Conservation (phyloP, 257 asterid species). For the Leonotis leonurus region DNA sequence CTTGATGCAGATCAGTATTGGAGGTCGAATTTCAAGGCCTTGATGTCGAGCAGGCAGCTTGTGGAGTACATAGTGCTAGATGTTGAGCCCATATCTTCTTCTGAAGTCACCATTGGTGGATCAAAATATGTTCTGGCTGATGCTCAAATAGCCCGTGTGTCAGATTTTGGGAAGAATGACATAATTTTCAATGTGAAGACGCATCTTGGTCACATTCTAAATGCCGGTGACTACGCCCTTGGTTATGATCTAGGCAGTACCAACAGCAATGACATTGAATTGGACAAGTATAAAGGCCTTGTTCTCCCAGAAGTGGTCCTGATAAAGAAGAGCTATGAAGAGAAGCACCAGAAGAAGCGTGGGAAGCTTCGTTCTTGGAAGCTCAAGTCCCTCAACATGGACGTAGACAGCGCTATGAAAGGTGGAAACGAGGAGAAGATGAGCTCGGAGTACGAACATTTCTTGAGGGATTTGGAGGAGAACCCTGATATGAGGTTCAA, state of each 20-base stretch:
- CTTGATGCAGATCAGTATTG: constrained; percentile 43
- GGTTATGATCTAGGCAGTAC: constrained; percentile 49
- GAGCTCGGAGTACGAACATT: constrained; percentile 38
- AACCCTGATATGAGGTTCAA: constrained; percentile 42
- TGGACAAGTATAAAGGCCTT: constrained; percentile 36
- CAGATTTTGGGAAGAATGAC: constrained; percentile 49
- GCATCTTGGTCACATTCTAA: constrained; percentile 42
- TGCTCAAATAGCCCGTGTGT: constrained; percentile 46
- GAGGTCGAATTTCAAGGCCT: constrained; percentile 40
- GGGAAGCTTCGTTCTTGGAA: constrained; percentile 41
- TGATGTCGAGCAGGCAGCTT: constrained; percentile 42
- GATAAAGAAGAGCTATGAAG: constrained; percentile 43
- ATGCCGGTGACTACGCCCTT: constrained; percentile 44
- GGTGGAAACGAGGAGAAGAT: constrained; percentile 42
- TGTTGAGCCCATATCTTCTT: constrained; percentile 28
- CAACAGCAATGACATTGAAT: constrained; percentile 35
- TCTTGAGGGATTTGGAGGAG: constrained; percentile 57
- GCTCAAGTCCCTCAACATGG: constrained; percentile 50
- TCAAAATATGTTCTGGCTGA: constrained; percentile 30
- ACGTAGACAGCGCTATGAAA: constrained; percentile 24
- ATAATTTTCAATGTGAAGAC: constrained; percentile 33
- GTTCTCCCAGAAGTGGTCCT: constrained; percentile 37
- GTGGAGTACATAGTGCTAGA: constrained; percentile 45
- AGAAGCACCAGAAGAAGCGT: constrained; percentile 31
- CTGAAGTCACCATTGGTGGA: constrained; percentile 35